Base-by-base conservation (phyloP, 2,329 filamentous ascomycete species). In the Fusarium sp. region DNA sequence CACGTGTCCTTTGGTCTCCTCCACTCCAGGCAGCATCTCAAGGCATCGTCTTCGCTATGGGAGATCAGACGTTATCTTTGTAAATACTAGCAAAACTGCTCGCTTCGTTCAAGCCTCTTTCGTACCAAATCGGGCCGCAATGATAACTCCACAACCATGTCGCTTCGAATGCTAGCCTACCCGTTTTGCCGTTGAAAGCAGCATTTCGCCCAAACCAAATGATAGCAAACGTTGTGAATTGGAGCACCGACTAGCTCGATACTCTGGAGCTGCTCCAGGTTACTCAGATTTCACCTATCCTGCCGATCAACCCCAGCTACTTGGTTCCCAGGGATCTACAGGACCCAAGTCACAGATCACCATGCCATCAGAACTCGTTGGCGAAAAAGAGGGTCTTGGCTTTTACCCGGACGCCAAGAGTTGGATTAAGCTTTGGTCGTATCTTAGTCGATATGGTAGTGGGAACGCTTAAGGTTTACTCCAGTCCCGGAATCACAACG, bases 131-230 rank as follows among this genome's bases (percentile, higher is more conserved):
- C 40, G 18, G 41, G 40, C 52, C 52, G 55, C 18, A 52, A 71
- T 46, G 22, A 29, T 57, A 48, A 61, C 58, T 41, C 67, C 44
- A 57, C 63, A 69, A 8, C 58, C 55, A 53, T 18, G 3, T 24
- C 20, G 30, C 3, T 52, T 27, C 8, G 30, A 42, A 14, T 12
- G 14, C 20, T 61, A 69, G 44, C 40, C 37, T 57, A 52, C 24
- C 68, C 55, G 62, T 53, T 68, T 49, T 42, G 16, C 46, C 16
- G 13, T 54, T 22, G 58, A 48, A 61, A 70, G 48, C 63, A 56
- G 30, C 32, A 55, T 12, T 37, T 46, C 12, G 27, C 3, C 27
- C 27, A 29, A 11, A 29, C 27, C 27, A 6, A 2, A 5, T 20
- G 22, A 34, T 13, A 53, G 10, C 49, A 57, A 57, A 41, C 20